A percentile compares a stretch with the other conserved stretches of the same genome.
Evolutionary conservation across 768 basidiomycete species (phyloP).

Genomic region (Pisolithus microcarpus): DNA sequence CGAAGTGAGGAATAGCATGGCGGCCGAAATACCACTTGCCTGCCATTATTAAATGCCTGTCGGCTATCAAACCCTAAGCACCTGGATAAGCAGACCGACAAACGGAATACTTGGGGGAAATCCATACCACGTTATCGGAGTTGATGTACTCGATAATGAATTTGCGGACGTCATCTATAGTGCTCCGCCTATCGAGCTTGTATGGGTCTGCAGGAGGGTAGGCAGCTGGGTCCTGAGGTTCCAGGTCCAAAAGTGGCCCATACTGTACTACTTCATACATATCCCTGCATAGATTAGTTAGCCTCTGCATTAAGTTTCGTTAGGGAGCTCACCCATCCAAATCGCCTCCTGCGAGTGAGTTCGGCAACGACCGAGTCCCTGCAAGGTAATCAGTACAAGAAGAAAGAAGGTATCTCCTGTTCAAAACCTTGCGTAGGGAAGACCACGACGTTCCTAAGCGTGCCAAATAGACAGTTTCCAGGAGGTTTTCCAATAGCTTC

Average conservation of each 20-base stretch:
- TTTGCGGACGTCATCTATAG: constrained; percentile 65
- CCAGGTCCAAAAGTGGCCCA: constrained; percentile 46
- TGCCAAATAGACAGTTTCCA: constrained; percentile 47
- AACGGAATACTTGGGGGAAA: not conserved
- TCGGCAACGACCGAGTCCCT: constrained; percentile 61
- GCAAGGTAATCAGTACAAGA: not conserved
- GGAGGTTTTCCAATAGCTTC: constrained; percentile 67
- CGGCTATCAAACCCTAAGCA: constrained; percentile 58
- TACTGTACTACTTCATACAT: constrained; percentile 55
- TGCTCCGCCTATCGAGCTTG: constrained; percentile 40
- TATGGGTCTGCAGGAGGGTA: constrained; percentile 38
- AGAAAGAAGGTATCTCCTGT: not conserved
- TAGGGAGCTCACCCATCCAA: constrained; percentile 58
- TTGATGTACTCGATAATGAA: constrained; percentile 82
- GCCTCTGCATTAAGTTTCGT: not conserved
- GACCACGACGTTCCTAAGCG: constrained; percentile 66
- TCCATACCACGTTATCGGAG: constrained; percentile 66
- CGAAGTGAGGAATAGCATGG: not conserved
- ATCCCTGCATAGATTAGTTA: constrained; percentile 38
- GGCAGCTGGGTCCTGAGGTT: constrained; percentile 41
- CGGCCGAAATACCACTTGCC: constrained; percentile 33
- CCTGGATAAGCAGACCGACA: not conserved
- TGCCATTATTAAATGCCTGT: constrained; percentile 62
- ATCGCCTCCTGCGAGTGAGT: constrained; percentile 68
- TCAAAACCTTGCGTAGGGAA: constrained; percentile 53